A percentile compares a stretch with the other conserved stretches of the same genome.
Conservation (phyloP, 306 rosid genomes). For the Sicyos edulis region DNA sequence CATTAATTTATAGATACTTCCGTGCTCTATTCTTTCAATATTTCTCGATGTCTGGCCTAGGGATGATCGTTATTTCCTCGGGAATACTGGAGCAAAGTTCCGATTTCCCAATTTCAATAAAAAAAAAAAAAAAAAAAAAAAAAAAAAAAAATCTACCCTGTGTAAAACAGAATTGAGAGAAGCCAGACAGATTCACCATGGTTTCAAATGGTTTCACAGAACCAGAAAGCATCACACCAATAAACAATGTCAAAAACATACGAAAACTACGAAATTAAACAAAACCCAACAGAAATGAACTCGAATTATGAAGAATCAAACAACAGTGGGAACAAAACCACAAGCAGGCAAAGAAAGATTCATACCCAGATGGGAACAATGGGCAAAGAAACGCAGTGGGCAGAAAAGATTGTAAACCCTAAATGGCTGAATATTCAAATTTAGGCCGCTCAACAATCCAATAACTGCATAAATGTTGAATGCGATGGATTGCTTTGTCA, state of each 20-base stretch:
- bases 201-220: not conserved
- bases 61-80: no score
- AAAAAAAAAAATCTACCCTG: not conserved
- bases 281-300: not conserved
- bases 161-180: not conserved
- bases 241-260: not conserved
- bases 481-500: slow-evolving; percentile 7
- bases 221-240: not conserved
- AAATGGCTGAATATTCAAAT: slow-evolving; percentile 12
- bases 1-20: no score
- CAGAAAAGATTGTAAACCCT: no score
- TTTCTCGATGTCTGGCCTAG: no score
- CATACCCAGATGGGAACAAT: slow-evolving; percentile 15
- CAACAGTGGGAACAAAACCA: not conserved
- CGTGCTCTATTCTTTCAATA: no score
- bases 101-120: no score
- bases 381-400: no score
- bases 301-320: not conserved
- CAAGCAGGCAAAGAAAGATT: not conserved
- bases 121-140: no score
- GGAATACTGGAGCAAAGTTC: no score
- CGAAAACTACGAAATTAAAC: not conserved
- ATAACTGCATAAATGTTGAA: slow-evolving; percentile 22
- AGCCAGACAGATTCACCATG: not conserved
- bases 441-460: slow-evolving; percentile 23